phyloP scores from a whole-genome alignment of 257 asterid species.

The Schizonepeta tenuifolia region DNA sequence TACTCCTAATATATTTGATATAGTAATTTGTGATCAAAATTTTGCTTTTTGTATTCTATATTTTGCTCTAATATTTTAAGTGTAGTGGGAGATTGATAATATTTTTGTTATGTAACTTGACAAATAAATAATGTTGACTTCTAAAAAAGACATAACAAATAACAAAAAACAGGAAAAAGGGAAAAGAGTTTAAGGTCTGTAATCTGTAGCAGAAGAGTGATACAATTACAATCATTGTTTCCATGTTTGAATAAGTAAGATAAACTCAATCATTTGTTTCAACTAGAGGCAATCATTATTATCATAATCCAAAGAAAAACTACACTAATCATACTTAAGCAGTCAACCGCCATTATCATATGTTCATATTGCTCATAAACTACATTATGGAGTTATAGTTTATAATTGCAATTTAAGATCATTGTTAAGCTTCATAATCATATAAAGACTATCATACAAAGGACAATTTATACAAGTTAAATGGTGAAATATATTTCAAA shows the following conservation, averaged over 20 bases:
- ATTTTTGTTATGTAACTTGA: background rate
- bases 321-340: background rate
- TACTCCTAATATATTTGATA: too few species aligned
- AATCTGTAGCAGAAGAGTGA: background rate
- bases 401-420: background rate
- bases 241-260: slow-evolving; percentile 18
- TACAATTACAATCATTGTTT: slow-evolving; percentile 13
- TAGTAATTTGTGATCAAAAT: too few species aligned
- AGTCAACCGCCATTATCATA: slow-evolving; percentile 23
- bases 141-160: too few species aligned
- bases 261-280: slow-evolving; percentile 40
- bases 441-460: background rate
- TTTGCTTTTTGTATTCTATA: too few species aligned
- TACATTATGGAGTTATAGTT: background rate
- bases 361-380: slow-evolving; percentile 19
- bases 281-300: slow-evolving; percentile 29
- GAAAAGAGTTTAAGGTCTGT: background rate
- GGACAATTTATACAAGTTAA: too few species aligned
- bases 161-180: too few species aligned
- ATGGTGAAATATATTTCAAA: too few species aligned
- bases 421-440: background rate
- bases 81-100: too few species aligned
- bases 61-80: too few species aligned
- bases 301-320: slow-evolving; percentile 23
- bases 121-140: too few species aligned